Evolutionary conservation across 805 yeast species (phyloP).

Genomic region (Spathaspora gorwiae): DNA sequence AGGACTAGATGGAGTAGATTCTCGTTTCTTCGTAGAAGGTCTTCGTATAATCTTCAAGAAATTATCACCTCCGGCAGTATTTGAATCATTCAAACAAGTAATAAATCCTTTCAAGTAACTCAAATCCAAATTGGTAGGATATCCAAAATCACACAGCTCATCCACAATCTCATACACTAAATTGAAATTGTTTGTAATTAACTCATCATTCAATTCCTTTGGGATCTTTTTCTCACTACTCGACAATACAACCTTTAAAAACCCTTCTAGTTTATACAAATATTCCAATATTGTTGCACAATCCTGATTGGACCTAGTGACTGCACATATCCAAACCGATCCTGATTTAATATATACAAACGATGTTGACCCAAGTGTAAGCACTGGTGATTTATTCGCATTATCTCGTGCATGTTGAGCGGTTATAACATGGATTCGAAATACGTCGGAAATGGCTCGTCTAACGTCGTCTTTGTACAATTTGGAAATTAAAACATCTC

Average conservation of each 20-base stretch:
- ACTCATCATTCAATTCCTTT: constrained; percentile 22
- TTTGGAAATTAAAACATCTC: constrained; percentile 78
- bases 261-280: constrained; percentile 53
- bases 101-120: constrained; percentile 18
- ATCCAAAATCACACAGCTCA: constrained; percentile 73
- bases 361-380: constrained; percentile 90
- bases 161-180: constrained; percentile 73
- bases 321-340: constrained; percentile 76
- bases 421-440: constrained; percentile 86
- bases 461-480: constrained; percentile 71
- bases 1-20: constrained; percentile 5
- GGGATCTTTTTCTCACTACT: constrained; percentile 3
- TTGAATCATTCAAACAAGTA: constrained; percentile 1
- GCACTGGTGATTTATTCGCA: constrained; percentile 35
- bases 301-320: constrained; percentile 85
- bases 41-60: constrained; percentile 13
- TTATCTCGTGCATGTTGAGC: constrained; percentile 15
- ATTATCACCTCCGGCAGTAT: constrained; percentile 12
- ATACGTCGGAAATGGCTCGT: constrained; percentile 77
- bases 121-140: constrained; percentile 62
- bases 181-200: constrained; percentile 62
- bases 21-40: constrained; percentile 1
- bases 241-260: constrained; percentile 38
- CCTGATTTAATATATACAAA: constrained; percentile 69
- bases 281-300: constrained; percentile 78